phyloP scores from a whole-genome alignment of 163 green algal species.

The Prototheca wickerhamii region DNA sequence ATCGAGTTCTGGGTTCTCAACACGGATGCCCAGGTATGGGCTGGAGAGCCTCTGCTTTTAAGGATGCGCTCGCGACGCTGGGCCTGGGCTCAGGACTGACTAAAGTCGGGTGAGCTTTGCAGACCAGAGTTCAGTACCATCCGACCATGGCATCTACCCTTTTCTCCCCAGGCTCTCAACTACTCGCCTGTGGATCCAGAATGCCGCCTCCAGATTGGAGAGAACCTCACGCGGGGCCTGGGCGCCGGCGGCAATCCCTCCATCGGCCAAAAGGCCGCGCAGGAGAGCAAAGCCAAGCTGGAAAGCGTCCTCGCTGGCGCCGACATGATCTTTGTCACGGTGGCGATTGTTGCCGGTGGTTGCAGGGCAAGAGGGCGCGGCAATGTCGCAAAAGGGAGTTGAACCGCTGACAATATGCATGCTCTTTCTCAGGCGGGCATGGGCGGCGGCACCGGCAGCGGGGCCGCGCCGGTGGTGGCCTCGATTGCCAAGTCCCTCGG shows the following conservation, averaged over 20 bases:
- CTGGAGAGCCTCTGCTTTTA: not conserved
- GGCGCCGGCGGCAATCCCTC: constrained; percentile 80
- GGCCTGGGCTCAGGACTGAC: too few species aligned
- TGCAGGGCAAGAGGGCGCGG: constrained; percentile 6
- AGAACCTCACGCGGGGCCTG: constrained; percentile 76
- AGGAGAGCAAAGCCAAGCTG: constrained; percentile 65
- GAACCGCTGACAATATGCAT: not conserved
- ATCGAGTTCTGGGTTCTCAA: constrained; percentile 87
- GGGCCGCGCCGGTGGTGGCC: constrained; percentile 77
- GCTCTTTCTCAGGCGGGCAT: constrained; percentile 72
- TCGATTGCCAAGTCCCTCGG: constrained; percentile 67
- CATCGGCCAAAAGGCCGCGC: constrained; percentile 70
- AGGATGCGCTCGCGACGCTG: too few species aligned
- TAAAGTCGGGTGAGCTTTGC: too few species aligned
- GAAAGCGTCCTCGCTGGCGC: constrained; percentile 52
- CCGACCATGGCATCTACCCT: not conserved
- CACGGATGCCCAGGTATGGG: constrained; percentile 77
- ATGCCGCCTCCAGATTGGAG: constrained; percentile 75
- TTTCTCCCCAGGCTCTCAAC: constrained; percentile 54
- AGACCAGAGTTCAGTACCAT: too few species aligned
- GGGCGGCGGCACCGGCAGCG: constrained; percentile 83
- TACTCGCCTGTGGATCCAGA: constrained; percentile 46
- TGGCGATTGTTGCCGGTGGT: constrained; percentile 11
- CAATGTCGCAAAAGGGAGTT: not conserved
- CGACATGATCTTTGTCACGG: constrained; percentile 93